These are phyloP conservation scores for Trichocladium antarcticum DNA, from an alignment of 495 filamentous ascomycete genomes.

Conservation along the genomic window DNA sequence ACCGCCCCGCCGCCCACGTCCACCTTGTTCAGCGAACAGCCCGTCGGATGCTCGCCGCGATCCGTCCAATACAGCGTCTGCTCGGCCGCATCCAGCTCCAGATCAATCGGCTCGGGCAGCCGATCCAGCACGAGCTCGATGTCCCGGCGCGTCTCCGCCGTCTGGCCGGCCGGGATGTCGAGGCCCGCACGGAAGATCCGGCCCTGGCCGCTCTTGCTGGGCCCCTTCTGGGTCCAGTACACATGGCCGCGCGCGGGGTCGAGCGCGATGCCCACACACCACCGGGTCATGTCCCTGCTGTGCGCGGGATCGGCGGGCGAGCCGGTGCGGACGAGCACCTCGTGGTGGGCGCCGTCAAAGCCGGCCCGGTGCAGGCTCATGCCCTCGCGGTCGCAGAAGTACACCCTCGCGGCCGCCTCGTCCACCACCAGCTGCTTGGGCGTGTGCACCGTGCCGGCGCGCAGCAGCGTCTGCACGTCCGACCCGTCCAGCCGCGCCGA, in stretches of 20 bases:
- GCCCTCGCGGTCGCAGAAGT: conserved; percentile 47
- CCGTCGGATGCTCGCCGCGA: conserved; percentile 40
- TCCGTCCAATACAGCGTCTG: conserved; percentile 45
- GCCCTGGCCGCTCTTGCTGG: conserved; percentile 33
- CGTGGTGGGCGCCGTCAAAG: conserved; percentile 35
- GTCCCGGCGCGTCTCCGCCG: conserved; percentile 21
- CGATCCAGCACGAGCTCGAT: conserved; percentile 33
- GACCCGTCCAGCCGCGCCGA: conserved; percentile 35
- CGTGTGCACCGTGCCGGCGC: conserved; percentile 33
- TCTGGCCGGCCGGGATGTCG: conserved; percentile 18
- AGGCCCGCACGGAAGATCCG: conserved; percentile 37
- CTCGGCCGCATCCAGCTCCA: conserved; percentile 35
- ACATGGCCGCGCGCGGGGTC: conserved; percentile 26
- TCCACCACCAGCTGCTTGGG: conserved; percentile 42
- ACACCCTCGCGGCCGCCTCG: conserved; percentile 27
- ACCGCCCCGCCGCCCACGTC: no score
- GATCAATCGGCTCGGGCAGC: conserved; percentile 47
- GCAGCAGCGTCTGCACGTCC: conserved; percentile 24
- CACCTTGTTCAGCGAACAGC: conserved; percentile 35
- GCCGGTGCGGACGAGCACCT: conserved; percentile 30
- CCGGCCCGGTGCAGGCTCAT: conserved; percentile 35
- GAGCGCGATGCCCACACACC: conserved; percentile 46
- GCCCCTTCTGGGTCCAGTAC: conserved; percentile 50
- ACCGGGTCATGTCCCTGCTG: conserved; percentile 16
- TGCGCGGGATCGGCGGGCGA: no score